A percentile compares a stretch with the other conserved stretches of the same genome.
phyloP scores from a whole-genome alignment of 2,329 filamentous ascomycete species.

The Lasiodiplodia theobromae region DNA sequence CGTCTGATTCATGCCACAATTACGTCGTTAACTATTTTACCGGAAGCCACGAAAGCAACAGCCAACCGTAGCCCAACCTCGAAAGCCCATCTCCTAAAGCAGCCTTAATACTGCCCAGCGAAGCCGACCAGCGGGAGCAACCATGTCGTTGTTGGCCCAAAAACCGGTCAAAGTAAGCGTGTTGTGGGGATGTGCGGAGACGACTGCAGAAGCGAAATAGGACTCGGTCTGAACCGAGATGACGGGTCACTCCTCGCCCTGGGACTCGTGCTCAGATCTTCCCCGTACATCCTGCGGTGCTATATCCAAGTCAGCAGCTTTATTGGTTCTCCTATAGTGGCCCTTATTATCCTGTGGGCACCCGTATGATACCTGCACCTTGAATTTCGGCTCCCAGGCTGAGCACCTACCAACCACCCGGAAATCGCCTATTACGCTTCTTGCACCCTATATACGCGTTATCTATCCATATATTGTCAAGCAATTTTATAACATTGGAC shows the following conservation, averaged over 20 bases:
- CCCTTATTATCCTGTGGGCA: not conserved
- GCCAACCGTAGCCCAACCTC: not conserved
- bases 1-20: not conserved
- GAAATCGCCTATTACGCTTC: not conserved
- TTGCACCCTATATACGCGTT: not conserved
- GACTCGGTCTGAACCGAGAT: conserved; percentile 17
- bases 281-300: not conserved
- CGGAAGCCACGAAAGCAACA: not conserved
- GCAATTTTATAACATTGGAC: not conserved
- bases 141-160: not conserved
- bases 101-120: not conserved
- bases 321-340: not conserved
- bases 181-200: conserved; percentile 8
- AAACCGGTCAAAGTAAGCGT: not conserved
- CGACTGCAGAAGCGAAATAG: conserved; percentile 20
- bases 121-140: not conserved
- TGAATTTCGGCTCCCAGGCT: conserved; percentile 4
- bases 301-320: not conserved
- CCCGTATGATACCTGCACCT: not conserved
- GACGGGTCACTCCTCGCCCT: not conserved
- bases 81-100: not conserved
- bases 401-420: not conserved
- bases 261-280: not conserved
- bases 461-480: not conserved
- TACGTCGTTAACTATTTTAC: not conserved